phyloP scores from a whole-genome alignment of 1,284 basidiomycete species.

The Sanghuangporus sanghuang region DNA sequence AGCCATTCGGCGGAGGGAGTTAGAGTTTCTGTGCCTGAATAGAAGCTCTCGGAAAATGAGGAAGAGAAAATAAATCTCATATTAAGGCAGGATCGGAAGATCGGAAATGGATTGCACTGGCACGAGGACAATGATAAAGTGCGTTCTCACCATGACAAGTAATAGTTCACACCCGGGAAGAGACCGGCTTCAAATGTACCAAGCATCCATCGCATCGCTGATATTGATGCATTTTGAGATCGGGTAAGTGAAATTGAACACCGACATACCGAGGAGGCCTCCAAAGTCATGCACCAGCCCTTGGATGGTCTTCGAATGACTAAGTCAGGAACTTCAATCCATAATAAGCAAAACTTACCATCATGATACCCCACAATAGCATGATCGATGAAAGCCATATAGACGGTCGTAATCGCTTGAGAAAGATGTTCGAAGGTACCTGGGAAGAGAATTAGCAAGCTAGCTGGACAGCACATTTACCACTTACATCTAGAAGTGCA shows the following conservation, averaged over 20 bases:
- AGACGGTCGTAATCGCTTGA: slow-evolving; percentile 29
- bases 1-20: background rate
- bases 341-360: slow-evolving; percentile 32
- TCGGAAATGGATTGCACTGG: background rate
- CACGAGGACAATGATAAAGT: background rate
- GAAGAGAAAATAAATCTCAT: background rate
- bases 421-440: slow-evolving; percentile 22
- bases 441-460: slow-evolving; percentile 6
- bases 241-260: background rate
- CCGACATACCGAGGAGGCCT: slow-evolving; percentile 51
- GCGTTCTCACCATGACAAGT: slow-evolving; percentile 14
- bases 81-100: background rate
- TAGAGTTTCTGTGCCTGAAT: background rate
- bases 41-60: background rate
- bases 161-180: slow-evolving; percentile 20
- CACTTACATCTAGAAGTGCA: slow-evolving; percentile 11
- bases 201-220: slow-evolving; percentile 20
- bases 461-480: slow-evolving; percentile 19
- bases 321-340: background rate
- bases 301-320: slow-evolving; percentile 49
- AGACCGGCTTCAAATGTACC: slow-evolving; percentile 23
- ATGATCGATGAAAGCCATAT: slow-evolving; percentile 25
- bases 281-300: slow-evolving; percentile 61
- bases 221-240: background rate
- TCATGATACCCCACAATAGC: slow-evolving; percentile 27